Evolutionary conservation across 1,139 yeast species (phyloP).

Genomic region (Lodderomyces theae): DNA sequence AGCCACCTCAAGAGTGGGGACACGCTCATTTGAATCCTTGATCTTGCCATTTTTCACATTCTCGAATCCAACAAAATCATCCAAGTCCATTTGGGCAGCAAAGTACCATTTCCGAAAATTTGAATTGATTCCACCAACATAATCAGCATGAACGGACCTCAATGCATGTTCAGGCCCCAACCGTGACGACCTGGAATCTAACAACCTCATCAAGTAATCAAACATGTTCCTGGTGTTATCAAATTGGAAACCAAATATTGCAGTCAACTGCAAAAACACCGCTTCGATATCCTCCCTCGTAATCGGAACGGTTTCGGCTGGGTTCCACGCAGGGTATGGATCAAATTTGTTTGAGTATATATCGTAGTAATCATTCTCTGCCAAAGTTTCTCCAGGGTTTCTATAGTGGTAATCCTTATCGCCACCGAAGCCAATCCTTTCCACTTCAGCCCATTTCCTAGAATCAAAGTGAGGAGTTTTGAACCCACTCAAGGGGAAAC

Average conservation of each 20-base stretch:
- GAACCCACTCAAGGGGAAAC: slow-evolving; percentile 49
- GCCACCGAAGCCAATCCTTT: slow-evolving; percentile 25
- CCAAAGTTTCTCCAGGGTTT: slow-evolving; percentile 29
- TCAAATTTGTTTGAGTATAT: slow-evolving; percentile 39
- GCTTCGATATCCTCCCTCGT: slow-evolving; percentile 53
- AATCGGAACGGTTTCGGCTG: slow-evolving; percentile 52
- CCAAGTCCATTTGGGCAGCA: slow-evolving; percentile 86
- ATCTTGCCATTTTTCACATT: slow-evolving; percentile 42
- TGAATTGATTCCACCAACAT: slow-evolving; percentile 87
- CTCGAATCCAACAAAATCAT: slow-evolving; percentile 75
- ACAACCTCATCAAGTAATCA: slow-evolving; percentile 57
- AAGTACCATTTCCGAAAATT: slow-evolving; percentile 95
- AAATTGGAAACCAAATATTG: slow-evolving; percentile 66
- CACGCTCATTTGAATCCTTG: slow-evolving; percentile 36
- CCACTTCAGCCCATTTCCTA: slow-evolving; percentile 44
- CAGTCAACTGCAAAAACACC: slow-evolving; percentile 49
- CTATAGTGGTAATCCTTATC: slow-evolving; percentile 20
- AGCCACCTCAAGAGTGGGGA: slow-evolving; percentile 56
- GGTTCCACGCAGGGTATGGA: slow-evolving; percentile 61
- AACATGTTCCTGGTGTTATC: slow-evolving; percentile 65
- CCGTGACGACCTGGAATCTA: slow-evolving; percentile 72
- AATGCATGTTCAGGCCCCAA: slow-evolving; percentile 55
- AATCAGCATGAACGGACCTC: slow-evolving; percentile 63
- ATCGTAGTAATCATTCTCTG: slow-evolving; percentile 41
- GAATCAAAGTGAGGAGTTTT: slow-evolving; percentile 44